Percentiles rank a stretch among this genome's conserved stretches.
These are phyloP conservation scores for Colletotrichum coccodes DNA, from an alignment of 2,329 filamentous ascomycete species.

Conservation along the genomic window DNA sequence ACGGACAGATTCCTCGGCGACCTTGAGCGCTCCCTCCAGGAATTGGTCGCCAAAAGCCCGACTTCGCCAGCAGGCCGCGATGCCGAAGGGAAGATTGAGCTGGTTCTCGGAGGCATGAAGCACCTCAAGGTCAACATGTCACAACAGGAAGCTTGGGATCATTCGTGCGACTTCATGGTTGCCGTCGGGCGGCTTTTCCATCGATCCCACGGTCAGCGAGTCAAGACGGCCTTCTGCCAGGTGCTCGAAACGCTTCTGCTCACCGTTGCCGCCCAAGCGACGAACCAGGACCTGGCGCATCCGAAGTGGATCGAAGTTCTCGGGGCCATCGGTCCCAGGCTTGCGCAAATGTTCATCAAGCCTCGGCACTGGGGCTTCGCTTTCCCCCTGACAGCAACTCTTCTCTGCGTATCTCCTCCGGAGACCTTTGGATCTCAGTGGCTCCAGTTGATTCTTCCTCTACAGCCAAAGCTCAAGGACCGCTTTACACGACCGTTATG, in stretches of 20 bases:
- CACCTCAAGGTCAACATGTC: conserved; percentile 82
- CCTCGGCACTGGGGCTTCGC: conserved; percentile 91
- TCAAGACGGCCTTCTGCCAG: conserved; percentile 96
- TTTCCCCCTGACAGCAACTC: conserved; percentile 86
- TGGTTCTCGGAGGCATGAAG: conserved; percentile 92
- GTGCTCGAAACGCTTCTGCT: conserved; percentile 88
- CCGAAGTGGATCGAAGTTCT: conserved; percentile 91
- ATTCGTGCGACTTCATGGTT: conserved; percentile 89
- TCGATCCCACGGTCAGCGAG: conserved; percentile 84
- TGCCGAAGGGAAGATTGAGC: conserved; percentile 82
- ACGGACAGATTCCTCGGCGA: conserved; percentile 84
- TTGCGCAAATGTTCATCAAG: conserved; percentile 88
- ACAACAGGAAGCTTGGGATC: conserved; percentile 81
- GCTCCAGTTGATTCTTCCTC: conserved; percentile 80
- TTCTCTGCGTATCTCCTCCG: conserved; percentile 87
- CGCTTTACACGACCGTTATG: conserved; percentile 80
- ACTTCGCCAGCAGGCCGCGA: conserved; percentile 67
- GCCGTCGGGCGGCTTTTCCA: conserved; percentile 84
- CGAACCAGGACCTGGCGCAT: conserved; percentile 78
- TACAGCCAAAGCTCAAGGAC: conserved; percentile 88
- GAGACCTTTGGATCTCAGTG: conserved; percentile 89
- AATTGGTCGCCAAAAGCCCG: conserved; percentile 77
- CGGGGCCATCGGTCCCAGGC: conserved; percentile 78
- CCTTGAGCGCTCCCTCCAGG: conserved; percentile 80
- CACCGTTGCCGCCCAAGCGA: conserved; percentile 85